Evolutionary conservation across 192 early-diverging fungal genomes (phyloP), one percentile per base, ranked within the genome.

Genomic region (Lobosporangium transversale): DNA sequence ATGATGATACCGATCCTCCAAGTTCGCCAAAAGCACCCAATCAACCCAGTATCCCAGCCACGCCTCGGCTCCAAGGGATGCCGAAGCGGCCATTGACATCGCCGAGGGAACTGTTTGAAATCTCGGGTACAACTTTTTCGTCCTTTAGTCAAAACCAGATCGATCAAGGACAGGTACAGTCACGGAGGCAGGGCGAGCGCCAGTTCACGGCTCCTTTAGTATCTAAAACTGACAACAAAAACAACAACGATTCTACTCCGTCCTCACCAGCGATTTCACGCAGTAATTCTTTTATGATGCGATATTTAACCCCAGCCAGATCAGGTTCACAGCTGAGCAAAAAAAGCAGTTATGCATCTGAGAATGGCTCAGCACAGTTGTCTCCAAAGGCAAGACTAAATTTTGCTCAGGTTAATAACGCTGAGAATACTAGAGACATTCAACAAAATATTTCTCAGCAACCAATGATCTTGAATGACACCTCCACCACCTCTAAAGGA

Each of bases 21-120:
- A 63, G 35, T 24, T 62, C 68, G 9, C 68, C 68, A 23, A 59
- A 62, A 44, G 44, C 63, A 26, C 71, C 64, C 51, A 62, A 61
- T 9, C 21, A 32, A 2, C 51, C 58, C 4, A 61, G 29, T 18
- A 1, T 36, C 35, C 54, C 54, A 26, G 45, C 47, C 7, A 44
- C 68, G 3, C 68, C 71, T 6, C 50, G 54, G 14, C 31, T 55
- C 21, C 63, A 62, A 24, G 23, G 31, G 4, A 24, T 57, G 6
- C 50, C 64, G 3, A 60, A 55, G 23, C 48, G 64, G n/a, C 58
- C 71, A 3, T 17, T 55, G 15, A 27, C 45, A 3, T 67, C 73
- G 14, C 65, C 73, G 15, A 33, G 73, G n/a, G 73, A 67, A 31
- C 58, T 76, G 18, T 76, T 76, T 52, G 73, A 76, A 48, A 76